A percentile compares a stretch with the other conserved stretches of the same genome.
Evolutionary conservation across 805 yeast species (phyloP).

Genomic region (Candida patagonica): DNA sequence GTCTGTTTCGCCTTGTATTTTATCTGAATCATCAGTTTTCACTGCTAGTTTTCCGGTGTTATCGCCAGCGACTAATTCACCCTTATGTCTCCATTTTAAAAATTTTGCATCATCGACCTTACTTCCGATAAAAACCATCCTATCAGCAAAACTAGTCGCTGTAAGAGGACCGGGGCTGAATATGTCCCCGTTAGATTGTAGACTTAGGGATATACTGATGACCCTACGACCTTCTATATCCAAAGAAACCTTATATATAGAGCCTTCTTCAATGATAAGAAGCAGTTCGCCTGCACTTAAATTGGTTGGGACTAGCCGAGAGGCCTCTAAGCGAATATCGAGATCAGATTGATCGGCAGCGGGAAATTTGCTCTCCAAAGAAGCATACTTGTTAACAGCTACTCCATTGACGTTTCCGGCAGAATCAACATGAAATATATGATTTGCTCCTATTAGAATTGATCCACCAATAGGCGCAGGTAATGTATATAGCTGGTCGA

Average conservation of each 20-base stretch:
- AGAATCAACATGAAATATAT: slow-evolving; percentile 68
- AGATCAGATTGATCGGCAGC: slow-evolving; percentile 38
- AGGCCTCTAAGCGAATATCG: slow-evolving; percentile 47
- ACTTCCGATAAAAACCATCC: slow-evolving; percentile 50
- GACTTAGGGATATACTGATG: slow-evolving; percentile 19
- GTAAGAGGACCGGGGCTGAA: slow-evolving; percentile 31
- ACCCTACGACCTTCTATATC: slow-evolving; percentile 32
- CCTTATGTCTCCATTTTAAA: slow-evolving; percentile 30
- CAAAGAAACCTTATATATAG: slow-evolving; percentile 31
- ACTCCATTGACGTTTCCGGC: slow-evolving; percentile 59
- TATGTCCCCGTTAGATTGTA: slow-evolving; percentile 12
- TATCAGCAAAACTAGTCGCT: slow-evolving; percentile 34
- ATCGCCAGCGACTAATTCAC: slow-evolving; percentile 7
- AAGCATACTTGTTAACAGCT: slow-evolving; percentile 49
- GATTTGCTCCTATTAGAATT: slow-evolving; percentile 64
- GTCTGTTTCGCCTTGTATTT: slow-evolving; percentile 19
- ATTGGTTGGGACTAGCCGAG: slow-evolving; percentile 31
- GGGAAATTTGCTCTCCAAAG: slow-evolving; percentile 18
- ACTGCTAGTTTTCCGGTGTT: slow-evolving; percentile 2
- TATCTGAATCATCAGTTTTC: neutral
- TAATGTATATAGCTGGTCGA: slow-evolving; percentile 54
- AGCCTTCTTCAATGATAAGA: slow-evolving; percentile 37
- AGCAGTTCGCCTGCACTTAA: slow-evolving; percentile 29
- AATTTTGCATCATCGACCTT: slow-evolving; percentile 51
- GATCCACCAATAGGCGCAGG: slow-evolving; percentile 61